A percentile compares a stretch with the other conserved stretches of the same genome.
These are phyloP conservation scores for Neurospora sp. DNA, from an alignment of 495 filamentous ascomycete genomes.

Conservation along the genomic window DNA sequence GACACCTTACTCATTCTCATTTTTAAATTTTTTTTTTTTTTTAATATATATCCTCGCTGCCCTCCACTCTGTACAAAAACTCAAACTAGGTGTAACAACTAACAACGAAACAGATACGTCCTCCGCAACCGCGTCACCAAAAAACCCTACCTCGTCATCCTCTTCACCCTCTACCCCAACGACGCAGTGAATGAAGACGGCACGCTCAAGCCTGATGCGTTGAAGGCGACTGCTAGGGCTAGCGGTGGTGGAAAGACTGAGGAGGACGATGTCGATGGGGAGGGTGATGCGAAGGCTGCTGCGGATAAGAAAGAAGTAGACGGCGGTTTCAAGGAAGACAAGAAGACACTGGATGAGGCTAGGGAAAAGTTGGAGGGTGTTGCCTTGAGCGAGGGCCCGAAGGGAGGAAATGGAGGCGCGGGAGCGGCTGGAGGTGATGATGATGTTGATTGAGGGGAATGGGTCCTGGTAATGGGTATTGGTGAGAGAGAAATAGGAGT, in stretches of 20 bases:
- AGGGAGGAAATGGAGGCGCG: neutral
- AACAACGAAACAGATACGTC: conserved; percentile 54
- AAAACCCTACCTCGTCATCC: conserved; percentile 65
- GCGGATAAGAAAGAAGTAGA: too few species aligned
- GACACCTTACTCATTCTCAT: too few species aligned
- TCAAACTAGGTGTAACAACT: too few species aligned
- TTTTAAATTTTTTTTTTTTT: neutral
- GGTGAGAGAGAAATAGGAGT: too few species aligned
- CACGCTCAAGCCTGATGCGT: conserved; percentile 35
- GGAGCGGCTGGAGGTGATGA: conserved; percentile 3
- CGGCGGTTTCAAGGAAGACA: conserved; percentile 12
- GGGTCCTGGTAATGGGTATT: neutral
- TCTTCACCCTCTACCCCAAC: conserved; percentile 62
- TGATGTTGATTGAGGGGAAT: conserved; percentile 20
- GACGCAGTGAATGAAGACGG: conserved; percentile 52
- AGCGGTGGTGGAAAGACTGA: conserved; percentile 4
- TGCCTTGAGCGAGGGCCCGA: neutral
- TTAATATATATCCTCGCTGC: too few species aligned
- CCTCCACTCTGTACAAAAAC: too few species aligned
- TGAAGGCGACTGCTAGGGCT: conserved; percentile 9
- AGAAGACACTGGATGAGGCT: conserved; percentile 18
- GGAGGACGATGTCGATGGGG: too few species aligned
- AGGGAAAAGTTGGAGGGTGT: conserved; percentile 11
- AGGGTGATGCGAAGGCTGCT: neutral
- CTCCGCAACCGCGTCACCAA: conserved; percentile 65